phyloP scores from a whole-genome alignment of 495 filamentous ascomycete species.

The Trichoderma erinaceum region DNA sequence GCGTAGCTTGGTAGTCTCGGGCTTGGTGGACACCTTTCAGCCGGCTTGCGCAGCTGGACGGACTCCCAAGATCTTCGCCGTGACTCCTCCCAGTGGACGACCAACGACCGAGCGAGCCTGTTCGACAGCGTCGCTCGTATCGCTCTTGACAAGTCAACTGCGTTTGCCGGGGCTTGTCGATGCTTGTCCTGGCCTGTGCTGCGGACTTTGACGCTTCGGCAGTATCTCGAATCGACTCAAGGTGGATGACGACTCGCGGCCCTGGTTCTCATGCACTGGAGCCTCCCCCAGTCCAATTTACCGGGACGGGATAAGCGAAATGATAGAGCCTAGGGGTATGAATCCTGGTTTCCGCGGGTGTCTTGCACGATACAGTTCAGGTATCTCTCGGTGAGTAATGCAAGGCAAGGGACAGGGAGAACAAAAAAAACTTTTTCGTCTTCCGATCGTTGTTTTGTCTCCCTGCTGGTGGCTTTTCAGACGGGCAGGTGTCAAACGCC shows the following conservation, averaged over 20 bases:
- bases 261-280: neutral
- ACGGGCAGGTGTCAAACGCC: conserved; percentile 9
- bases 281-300: conserved; percentile 10
- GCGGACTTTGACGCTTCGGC: neutral
- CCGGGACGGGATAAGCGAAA: conserved; percentile 15
- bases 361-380: neutral
- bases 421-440: conserved; percentile 2
- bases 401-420: neutral
- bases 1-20: neutral
- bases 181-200: neutral
- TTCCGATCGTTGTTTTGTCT: conserved; percentile 10
- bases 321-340: conserved; percentile 11
- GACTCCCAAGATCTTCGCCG: neutral
- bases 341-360: conserved; percentile 9
- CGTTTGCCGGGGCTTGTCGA: neutral
- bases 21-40: neutral
- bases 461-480: neutral
- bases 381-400: conserved; percentile 5
- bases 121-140: neutral
- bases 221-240: neutral
- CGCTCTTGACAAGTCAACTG: neutral
- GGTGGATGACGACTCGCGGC: neutral
- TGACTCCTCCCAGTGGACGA: conserved; percentile 7
- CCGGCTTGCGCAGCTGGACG: conserved; percentile 5
- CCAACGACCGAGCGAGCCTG: conserved; percentile 10